Evolutionary conservation across 2,329 filamentous ascomycete species (phyloP).

Genomic region (Fusarium sambucinum): DNA sequence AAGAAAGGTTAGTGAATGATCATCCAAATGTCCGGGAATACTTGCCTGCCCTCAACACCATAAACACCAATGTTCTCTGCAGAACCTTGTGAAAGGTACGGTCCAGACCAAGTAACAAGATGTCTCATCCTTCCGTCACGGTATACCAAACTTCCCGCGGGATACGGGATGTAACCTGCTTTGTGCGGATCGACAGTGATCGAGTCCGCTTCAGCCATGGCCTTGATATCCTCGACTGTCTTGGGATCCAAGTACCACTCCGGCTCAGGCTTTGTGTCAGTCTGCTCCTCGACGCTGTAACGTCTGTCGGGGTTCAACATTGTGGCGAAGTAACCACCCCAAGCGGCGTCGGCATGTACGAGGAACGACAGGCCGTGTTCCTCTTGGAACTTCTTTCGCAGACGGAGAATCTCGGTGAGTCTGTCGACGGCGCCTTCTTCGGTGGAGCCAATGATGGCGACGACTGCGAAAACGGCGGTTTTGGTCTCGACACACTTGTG

Average conservation of each 20-base stretch:
- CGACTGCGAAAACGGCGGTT: slow-evolving; percentile 57
- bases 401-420: slow-evolving; percentile 53
- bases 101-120: slow-evolving; percentile 59
- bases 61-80: slow-evolving; percentile 57
- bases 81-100: slow-evolving; percentile 56
- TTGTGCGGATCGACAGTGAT: slow-evolving; percentile 64
- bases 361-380: slow-evolving; percentile 58
- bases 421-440: slow-evolving; percentile 62
- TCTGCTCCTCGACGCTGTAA: slow-evolving; percentile 2
- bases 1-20: fast-evolving
- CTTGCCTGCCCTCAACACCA: slow-evolving; percentile 59
- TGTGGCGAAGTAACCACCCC: slow-evolving; percentile 63
- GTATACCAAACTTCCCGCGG: slow-evolving; percentile 59
- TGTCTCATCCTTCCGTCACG: slow-evolving; percentile 58
- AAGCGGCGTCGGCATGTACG: slow-evolving; percentile 62
- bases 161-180: slow-evolving; percentile 61
- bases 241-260: slow-evolving; percentile 52
- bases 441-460: slow-evolving; percentile 61
- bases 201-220: slow-evolving; percentile 56
- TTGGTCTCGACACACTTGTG: slow-evolving; percentile 48
- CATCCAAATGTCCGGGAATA: fast-evolving
- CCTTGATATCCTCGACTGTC: slow-evolving; percentile 56
- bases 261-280: slow-evolving; percentile 46
- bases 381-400: slow-evolving; percentile 57
- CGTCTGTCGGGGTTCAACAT: slow-evolving; percentile 55